These are phyloP conservation scores for Eutrema heterophyllum DNA, from an alignment of 345 rosid genomes.

Conservation along the genomic window DNA sequence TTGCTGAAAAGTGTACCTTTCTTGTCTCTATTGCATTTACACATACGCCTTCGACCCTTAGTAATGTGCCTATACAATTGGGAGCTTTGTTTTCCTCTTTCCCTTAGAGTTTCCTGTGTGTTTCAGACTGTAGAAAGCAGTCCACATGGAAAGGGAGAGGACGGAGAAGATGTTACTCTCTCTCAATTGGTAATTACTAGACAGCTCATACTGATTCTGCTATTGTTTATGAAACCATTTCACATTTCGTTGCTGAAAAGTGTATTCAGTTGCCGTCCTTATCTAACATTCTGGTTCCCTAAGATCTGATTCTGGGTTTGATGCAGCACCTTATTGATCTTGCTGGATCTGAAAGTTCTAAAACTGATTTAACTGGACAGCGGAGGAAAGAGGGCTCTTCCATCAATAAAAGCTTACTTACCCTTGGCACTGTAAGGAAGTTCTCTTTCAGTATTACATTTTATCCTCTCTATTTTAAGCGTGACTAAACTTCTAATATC, in stretches of 20 bases:
- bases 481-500: slow-evolving; percentile 16
- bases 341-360: slow-evolving; percentile 99
- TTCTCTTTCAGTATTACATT: slow-evolving; percentile 9
- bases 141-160: slow-evolving; percentile 86
- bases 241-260: slow-evolving; percentile 13
- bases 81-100: not conserved
- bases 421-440: slow-evolving; percentile 93
- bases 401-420: slow-evolving; percentile 96
- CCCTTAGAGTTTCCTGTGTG: slow-evolving; percentile 1
- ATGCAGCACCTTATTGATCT: slow-evolving; percentile 95
- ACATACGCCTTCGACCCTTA: not conserved
- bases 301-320: slow-evolving; percentile 10
- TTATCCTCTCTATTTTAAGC: not conserved
- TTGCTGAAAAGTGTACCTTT: slow-evolving; percentile 4
- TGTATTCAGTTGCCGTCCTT: not conserved
- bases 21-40: not conserved
- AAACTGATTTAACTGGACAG: slow-evolving; percentile 92
- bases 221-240: slow-evolving; percentile 16
- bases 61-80: slow-evolving; percentile 10
- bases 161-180: slow-evolving; percentile 79
- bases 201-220: slow-evolving; percentile 15
- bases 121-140: slow-evolving; percentile 99
- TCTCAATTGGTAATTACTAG: slow-evolving; percentile 76
- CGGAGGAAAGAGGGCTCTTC: slow-evolving; percentile 98
- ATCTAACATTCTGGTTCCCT: slow-evolving; percentile 12